phyloP scores from a whole-genome alignment of 352 stramenopile species.

The Saprolegnia parasitica region DNA sequence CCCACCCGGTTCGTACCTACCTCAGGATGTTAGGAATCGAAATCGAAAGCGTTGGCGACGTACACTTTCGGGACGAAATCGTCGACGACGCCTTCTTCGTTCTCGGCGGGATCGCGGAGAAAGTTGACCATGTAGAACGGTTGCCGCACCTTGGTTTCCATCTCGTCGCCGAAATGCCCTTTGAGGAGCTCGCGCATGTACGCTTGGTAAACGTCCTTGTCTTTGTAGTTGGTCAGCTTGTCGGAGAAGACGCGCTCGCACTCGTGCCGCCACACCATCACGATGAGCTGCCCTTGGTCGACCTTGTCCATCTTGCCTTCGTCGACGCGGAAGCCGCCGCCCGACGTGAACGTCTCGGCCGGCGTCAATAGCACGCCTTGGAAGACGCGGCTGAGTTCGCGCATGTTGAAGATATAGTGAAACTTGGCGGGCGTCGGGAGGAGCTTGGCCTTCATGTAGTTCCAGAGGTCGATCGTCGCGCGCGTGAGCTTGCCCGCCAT shows the following conservation, averaged over 20 bases:
- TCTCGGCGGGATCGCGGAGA: slow-evolving; percentile 94
- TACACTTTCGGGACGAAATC: slow-evolving; percentile 92
- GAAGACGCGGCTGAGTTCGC: slow-evolving; percentile 96
- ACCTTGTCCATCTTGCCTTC: slow-evolving; percentile 88
- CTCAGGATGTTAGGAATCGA: no score
- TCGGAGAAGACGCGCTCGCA: slow-evolving; percentile 97
- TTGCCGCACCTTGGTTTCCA: slow-evolving; percentile 63
- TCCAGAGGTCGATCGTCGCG: slow-evolving; percentile 96
- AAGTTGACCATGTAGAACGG: slow-evolving; percentile 97
- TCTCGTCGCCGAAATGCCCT: slow-evolving; percentile 86
- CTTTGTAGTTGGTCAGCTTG: slow-evolving; percentile 96
- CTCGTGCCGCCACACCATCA: slow-evolving; percentile 98
- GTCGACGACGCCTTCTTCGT: slow-evolving; percentile 93
- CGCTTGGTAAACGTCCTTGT: slow-evolving; percentile 92
- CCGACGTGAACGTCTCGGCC: slow-evolving; percentile 91
- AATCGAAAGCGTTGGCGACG: no score
- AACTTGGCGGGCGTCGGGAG: slow-evolving; percentile 97
- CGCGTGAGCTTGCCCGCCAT: slow-evolving; percentile 93
- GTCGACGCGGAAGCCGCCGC: slow-evolving; percentile 73
- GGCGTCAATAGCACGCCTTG: slow-evolving; percentile 96
- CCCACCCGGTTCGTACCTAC: slow-evolving; percentile 92
- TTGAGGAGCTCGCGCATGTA: slow-evolving; percentile 91
- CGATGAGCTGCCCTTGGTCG: slow-evolving; percentile 86
- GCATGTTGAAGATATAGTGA: slow-evolving; percentile 99
- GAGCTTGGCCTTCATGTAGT: slow-evolving; percentile 96